Evolutionary conservation across 192 early-diverging fungal genomes (phyloP).

Genomic region (Linnemannia zychae): DNA sequence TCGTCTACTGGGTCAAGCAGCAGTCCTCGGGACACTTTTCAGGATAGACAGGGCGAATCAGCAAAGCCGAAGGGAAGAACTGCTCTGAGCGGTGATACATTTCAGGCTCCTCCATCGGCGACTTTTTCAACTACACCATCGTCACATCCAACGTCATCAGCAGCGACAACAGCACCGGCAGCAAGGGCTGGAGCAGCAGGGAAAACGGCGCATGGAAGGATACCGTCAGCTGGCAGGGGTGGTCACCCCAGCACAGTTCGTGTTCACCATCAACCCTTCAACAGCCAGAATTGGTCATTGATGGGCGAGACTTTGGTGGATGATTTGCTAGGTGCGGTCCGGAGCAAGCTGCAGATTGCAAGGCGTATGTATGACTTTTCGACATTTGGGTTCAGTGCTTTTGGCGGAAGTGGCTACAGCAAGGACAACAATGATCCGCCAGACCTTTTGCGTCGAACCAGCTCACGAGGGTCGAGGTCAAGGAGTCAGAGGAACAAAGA

Average conservation of each 20-base stretch:
- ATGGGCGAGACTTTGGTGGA: constrained; percentile 53
- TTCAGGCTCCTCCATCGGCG: constrained; percentile 19
- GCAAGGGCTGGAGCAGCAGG: not conserved
- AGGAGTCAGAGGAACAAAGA: constrained; percentile 19
- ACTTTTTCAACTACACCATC: constrained; percentile 1
- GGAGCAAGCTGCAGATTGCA: constrained; percentile 41
- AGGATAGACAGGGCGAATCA: not conserved
- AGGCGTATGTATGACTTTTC: constrained; percentile 36
- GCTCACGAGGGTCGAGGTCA: constrained; percentile 2
- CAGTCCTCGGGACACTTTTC: not conserved
- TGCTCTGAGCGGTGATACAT: constrained; percentile 28
- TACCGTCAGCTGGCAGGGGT: not conserved
- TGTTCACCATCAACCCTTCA: not conserved
- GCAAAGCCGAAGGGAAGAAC: constrained; percentile 8
- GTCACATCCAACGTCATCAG: not conserved
- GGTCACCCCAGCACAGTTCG: not conserved
- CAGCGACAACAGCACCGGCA: not conserved
- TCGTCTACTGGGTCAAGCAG: constrained; percentile 24
- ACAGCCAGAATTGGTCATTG: constrained; percentile 35
- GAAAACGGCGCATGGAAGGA: not conserved
- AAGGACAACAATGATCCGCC: constrained; percentile 16
- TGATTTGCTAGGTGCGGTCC: constrained; percentile 41
- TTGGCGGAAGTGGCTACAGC: not conserved
- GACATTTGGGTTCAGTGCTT: constrained; percentile 31
- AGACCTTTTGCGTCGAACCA: not conserved